Evolutionary conservation across 306 rosid species (phyloP).

Genomic region (Oemleria cerasiformis): DNA sequence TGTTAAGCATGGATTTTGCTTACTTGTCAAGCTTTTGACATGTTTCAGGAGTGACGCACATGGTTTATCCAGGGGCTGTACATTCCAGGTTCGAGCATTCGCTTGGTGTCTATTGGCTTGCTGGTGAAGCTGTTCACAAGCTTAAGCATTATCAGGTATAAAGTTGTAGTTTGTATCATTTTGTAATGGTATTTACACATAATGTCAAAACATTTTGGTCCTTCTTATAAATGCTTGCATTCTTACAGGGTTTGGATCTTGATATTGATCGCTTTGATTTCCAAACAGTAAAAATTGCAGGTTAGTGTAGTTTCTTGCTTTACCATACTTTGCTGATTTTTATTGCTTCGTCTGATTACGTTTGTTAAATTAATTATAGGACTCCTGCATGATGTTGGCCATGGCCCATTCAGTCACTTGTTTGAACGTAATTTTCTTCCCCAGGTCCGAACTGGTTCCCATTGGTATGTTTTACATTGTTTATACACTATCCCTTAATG

Average conservation of each 20-base stretch:
- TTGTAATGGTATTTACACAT: conserved; percentile 2
- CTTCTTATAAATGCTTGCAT: conserved; percentile 18
- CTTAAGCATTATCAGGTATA: conserved; percentile 63
- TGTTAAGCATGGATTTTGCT: conserved; percentile 23
- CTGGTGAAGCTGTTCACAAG: conserved; percentile 74
- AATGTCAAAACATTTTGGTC: neutral
- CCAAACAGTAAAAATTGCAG: conserved; percentile 92
- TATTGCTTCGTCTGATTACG: conserved; percentile 11
- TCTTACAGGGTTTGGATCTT: conserved; percentile 78
- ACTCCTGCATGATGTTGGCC: conserved; percentile 95
- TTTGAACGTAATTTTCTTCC: conserved; percentile 91
- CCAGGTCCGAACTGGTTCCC: conserved; percentile 46
- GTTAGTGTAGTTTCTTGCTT: conserved; percentile 33
- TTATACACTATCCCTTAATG: neutral
- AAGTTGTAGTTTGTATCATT: conserved; percentile 6
- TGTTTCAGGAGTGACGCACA: conserved; percentile 65
- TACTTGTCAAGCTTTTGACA: conserved; percentile 20
- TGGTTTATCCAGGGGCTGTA: conserved; percentile 90
- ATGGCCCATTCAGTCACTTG: conserved; percentile 95
- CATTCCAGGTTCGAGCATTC: conserved; percentile 97
- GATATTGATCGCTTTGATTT: conserved; percentile 75
- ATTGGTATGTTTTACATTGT: conserved; percentile 47
- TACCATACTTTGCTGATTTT: neutral
- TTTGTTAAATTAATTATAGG: conserved; percentile 43
- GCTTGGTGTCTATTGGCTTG: conserved; percentile 92